Conservation (phyloP, 257 asterid genomes). For the Nicotiana attenuata region DNA sequence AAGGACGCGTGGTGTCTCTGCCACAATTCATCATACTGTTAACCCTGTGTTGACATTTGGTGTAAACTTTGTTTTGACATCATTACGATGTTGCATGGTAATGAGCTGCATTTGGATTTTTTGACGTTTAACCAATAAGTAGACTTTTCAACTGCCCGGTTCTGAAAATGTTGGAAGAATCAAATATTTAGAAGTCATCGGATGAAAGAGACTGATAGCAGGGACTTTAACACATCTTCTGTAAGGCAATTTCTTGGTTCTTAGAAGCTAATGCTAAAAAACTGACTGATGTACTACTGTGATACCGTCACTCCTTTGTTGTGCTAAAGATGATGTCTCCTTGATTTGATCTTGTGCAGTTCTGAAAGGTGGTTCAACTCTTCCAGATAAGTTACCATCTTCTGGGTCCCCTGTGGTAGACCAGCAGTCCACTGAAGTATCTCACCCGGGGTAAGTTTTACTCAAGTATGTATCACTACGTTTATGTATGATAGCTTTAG, state of each 20-base stretch:
- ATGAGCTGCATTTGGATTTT: not conserved
- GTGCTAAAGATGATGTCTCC: constrained; percentile 13
- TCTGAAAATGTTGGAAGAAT: not conserved
- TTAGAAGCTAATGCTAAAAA: not conserved
- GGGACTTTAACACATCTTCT: not conserved
- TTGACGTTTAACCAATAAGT: not conserved
- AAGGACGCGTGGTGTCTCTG: not conserved
- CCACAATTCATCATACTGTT: not conserved
- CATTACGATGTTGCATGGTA: not conserved
- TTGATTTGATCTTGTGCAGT: constrained; percentile 42
- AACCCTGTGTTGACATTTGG: constrained; percentile 1
- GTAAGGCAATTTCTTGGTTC: not conserved
- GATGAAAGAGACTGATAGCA: not conserved
- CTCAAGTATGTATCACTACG: constrained; percentile 5
- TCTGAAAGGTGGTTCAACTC: constrained; percentile 78
- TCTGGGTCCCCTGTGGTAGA: constrained; percentile 58
- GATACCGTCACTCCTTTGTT: not conserved
- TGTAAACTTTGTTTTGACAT: not conserved
- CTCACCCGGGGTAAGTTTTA: constrained; percentile 72
- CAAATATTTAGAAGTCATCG: not conserved
- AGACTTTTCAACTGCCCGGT: not conserved
- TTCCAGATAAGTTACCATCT: constrained; percentile 74
- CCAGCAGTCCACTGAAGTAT: constrained; percentile 59
- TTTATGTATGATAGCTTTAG: not conserved
- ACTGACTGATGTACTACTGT: not conserved